Evolutionary conservation across 1,139 yeast genomes (phyloP).

Genomic region (Pichia inconspicua): DNA sequence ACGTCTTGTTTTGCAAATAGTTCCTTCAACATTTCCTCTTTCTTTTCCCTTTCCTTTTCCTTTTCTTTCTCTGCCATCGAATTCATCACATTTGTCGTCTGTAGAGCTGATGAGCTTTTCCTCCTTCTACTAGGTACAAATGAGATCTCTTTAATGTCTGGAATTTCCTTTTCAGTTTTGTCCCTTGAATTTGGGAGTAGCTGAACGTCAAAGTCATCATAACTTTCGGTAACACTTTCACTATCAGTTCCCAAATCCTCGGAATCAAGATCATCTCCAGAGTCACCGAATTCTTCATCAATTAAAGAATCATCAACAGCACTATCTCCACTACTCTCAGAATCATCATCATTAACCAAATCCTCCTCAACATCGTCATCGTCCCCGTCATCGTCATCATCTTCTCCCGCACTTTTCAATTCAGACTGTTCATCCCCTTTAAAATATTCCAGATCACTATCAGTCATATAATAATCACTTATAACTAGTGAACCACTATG

Average conservation of each 20-base stretch:
- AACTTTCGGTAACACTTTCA: constrained; percentile 13
- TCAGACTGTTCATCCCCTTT: not conserved
- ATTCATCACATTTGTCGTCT: not conserved
- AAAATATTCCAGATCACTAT: not conserved
- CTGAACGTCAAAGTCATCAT: constrained; percentile 4
- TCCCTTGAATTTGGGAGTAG: not conserved
- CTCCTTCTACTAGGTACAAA: not conserved
- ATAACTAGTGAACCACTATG: not conserved
- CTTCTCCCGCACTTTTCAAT: not conserved
- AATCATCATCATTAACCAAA: not conserved
- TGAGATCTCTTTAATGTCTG: not conserved
- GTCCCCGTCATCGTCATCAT: constrained; percentile 1
- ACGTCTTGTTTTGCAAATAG: not conserved
- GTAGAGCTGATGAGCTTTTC: not conserved
- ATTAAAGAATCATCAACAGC: constrained; percentile 4
- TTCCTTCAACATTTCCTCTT: not conserved
- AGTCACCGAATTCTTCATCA: not conserved
- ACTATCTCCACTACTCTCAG: not conserved
- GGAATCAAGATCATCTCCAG: constrained; percentile 16
- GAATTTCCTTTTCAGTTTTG: not conserved
- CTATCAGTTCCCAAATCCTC: constrained; percentile 23
- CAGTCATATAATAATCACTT: not conserved
- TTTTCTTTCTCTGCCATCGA: not conserved
- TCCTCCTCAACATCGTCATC: constrained; percentile 6
- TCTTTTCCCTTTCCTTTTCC: not conserved